These are phyloP conservation scores for Colletotrichum viniferum DNA, from an alignment of 2,329 filamentous ascomycete genomes.

Conservation along the genomic window DNA sequence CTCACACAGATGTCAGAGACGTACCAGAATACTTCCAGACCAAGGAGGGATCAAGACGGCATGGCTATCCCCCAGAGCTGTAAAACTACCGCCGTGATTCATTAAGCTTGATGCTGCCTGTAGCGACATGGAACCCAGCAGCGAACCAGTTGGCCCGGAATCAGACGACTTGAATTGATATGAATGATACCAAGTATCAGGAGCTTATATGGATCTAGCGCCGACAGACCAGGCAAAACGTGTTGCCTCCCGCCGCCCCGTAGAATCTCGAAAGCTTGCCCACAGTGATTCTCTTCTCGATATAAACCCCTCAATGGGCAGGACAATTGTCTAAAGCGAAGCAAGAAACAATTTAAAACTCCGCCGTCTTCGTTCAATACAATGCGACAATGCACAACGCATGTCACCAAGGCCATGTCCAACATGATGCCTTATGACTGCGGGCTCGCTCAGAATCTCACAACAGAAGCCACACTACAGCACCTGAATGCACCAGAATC, in stretches of 20 bases:
- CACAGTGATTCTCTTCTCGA: neutral
- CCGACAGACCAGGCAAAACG: neutral
- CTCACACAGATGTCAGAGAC: too few species aligned
- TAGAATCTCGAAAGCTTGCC: neutral
- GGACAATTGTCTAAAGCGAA: neutral
- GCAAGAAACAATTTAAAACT: neutral
- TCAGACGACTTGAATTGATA: too few species aligned
- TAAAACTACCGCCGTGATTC: too few species aligned
- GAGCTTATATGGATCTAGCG: neutral
- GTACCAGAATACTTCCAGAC: too few species aligned
- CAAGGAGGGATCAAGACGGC: too few species aligned
- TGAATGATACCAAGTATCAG: too few species aligned
- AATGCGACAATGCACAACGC: too few species aligned
- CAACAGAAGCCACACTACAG: fast-evolving
- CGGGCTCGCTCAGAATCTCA: neutral
- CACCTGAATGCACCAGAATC: neutral
- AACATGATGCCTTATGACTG: neutral
- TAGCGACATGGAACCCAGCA: too few species aligned
- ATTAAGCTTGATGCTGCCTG: too few species aligned
- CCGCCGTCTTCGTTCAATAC: fast-evolving
- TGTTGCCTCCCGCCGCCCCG: fast-evolving
- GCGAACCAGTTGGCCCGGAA: too few species aligned
- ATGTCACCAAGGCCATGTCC: neutral
- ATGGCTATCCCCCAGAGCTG: too few species aligned
- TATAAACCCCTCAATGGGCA: neutral